Evolutionary conservation across 139 green algal species (phyloP), one percentile per base, ranked within the genome.

Genomic region (Chlorokybus atmophyticus): DNA sequence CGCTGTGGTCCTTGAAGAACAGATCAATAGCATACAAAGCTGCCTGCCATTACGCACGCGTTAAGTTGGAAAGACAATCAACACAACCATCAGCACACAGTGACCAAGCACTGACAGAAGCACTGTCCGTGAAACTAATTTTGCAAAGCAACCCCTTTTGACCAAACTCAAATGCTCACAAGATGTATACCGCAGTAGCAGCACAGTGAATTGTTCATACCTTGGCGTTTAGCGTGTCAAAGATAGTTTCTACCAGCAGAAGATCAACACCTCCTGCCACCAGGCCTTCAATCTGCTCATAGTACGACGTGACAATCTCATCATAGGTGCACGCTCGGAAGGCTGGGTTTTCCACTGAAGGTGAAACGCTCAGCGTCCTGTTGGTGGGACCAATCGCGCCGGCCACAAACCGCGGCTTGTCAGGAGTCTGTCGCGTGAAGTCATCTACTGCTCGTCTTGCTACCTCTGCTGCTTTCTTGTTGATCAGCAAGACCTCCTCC

Each of bases 161-260:
- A n/a, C n/a, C n/a, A n/a, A n/a, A n/a, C n/a, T n/a, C n/a, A n/a
- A n/a, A n/a, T n/a, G n/a, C n/a, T n/a, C n/a, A n/a, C n/a, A n/a
- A n/a, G n/a, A n/a, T n/a, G n/a, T n/a, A n/a, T n/a, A n/a, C n/a
- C n/a, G n/a, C n/a, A n/a, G n/a, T n/a, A n/a, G n/a, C n/a, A n/a
- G n/a, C n/a, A n/a, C n/a, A n/a, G n/a, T n/a, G n/a, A n/a, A n/a
- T n/a, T n/a, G n/a, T n/a, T 14, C 44, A 23, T 17, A 52, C 44
- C 76, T 94, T 94, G 52, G 90, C 85, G 62, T 97, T 97, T 14
- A 93, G 74, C 5, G 90, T 96, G 78, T 97, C 90, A 56, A 97
- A 97, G 75, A 97, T 96, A 30, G 90, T 97, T 78, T 97, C 90
- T 55, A 97, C 86, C 55, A 97, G 69, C 60, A 97, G 87, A 68